These are phyloP conservation scores for Diaporthe sp. DNA, from an alignment of 2,329 filamentous ascomycete species.

Conservation along the genomic window DNA sequence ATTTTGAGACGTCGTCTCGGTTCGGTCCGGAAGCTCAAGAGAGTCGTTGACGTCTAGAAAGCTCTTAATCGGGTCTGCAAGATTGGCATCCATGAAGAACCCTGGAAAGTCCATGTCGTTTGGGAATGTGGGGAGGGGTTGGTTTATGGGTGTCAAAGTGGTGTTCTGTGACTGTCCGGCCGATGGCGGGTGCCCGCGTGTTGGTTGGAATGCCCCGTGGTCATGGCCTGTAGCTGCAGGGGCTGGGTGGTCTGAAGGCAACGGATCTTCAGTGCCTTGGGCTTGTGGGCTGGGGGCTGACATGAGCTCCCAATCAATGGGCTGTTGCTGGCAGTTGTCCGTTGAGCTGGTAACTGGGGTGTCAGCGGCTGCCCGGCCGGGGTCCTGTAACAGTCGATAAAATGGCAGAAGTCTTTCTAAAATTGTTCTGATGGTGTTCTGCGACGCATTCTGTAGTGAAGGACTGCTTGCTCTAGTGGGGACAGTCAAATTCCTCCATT, in stretches of 20 bases:
- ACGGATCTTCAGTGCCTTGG: background rate
- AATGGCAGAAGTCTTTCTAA: background rate
- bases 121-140: background rate
- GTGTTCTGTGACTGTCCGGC: too few relatives aligned
- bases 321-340: background rate
- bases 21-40: background rate
- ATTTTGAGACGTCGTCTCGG: background rate
- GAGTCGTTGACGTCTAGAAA: background rate
- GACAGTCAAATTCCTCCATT: background rate
- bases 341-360: background rate
- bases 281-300: too few relatives aligned
- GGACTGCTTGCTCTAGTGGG: background rate
- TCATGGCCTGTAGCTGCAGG: background rate
- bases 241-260: background rate
- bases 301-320: background rate
- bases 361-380: too few relatives aligned
- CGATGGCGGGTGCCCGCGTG: background rate
- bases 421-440: background rate
- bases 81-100: background rate
- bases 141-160: background rate
- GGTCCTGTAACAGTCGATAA: background rate
- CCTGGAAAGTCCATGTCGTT: too few relatives aligned
- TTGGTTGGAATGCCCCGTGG: background rate
- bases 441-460: background rate
- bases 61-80: background rate